A percentile compares a stretch with the other conserved stretches of the same genome.
phyloP scores from a whole-genome alignment of 768 basidiomycete genomes.

The Dacryopinax spathularia region DNA sequence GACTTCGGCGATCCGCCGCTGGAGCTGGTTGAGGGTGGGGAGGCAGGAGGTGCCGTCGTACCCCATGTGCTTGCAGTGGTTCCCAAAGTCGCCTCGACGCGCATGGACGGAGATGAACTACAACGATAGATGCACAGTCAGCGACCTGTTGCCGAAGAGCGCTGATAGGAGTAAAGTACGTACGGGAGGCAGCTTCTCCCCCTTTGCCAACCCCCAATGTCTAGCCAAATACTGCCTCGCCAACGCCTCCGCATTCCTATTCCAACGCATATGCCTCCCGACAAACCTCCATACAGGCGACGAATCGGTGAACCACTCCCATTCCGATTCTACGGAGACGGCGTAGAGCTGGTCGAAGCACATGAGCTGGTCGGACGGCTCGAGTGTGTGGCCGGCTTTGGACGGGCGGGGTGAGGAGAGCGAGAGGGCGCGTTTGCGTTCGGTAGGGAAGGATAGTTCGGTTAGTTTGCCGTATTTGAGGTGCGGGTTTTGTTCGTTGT shows the following conservation, averaged over 20 bases:
- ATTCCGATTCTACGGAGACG: background rate
- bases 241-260: slow-evolving; percentile 5
- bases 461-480: slow-evolving; percentile 12
- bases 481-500: slow-evolving; percentile 1
- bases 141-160: too few relatives aligned
- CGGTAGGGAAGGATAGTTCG: slow-evolving; percentile 9
- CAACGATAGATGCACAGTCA: background rate
- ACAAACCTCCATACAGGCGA: slow-evolving; percentile 14
- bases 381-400: background rate
- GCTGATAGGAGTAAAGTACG: background rate
- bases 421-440: slow-evolving; percentile 12
- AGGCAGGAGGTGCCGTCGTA: background rate
- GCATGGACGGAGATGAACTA: background rate
- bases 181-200: slow-evolving; percentile 7
- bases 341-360: slow-evolving; percentile 14
- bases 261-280: slow-evolving; percentile 13
- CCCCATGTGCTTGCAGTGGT: background rate
- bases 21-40: background rate
- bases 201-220: background rate
- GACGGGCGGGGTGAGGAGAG: slow-evolving; percentile 9
- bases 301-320: slow-evolving; percentile 14
- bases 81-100: background rate
- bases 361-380: slow-evolving; percentile 15
- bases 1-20: background rate
- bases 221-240: slow-evolving; percentile 13